Conservation (phyloP, 2,329 filamentous ascomycete species). For the Nannizzia gypsea region DNA sequence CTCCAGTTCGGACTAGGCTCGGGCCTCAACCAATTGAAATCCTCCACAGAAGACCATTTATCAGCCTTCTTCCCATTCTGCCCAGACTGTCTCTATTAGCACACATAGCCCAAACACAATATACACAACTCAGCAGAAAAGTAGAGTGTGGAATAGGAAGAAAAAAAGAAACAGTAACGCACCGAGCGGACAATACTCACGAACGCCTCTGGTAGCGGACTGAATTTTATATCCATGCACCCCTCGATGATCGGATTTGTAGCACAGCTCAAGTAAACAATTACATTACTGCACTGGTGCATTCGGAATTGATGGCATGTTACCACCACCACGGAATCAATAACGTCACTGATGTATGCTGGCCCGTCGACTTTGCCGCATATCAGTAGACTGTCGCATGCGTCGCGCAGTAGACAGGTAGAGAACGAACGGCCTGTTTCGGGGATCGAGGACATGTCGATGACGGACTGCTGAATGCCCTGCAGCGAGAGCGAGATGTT, state of each 20-base stretch:
- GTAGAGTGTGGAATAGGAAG: too few relatives aligned
- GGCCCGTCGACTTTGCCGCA: slow-evolving; percentile 69
- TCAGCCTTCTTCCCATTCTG: slow-evolving; percentile 8
- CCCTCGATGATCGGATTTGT: slow-evolving; percentile 92
- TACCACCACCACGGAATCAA: slow-evolving; percentile 64
- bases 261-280: slow-evolving; percentile 69
- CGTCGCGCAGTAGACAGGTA: slow-evolving; percentile 55
- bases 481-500: slow-evolving; percentile 63
- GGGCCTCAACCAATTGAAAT: slow-evolving; percentile 92
- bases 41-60: slow-evolving; percentile 75
- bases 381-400: slow-evolving; percentile 60
- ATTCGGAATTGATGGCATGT: slow-evolving; percentile 81
- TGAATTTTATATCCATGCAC: slow-evolving; percentile 66
- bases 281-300: slow-evolving; percentile 70
- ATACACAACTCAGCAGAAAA: too few relatives aligned
- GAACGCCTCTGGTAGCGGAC: slow-evolving; percentile 57
- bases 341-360: slow-evolving; percentile 66
- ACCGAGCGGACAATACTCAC: slow-evolving; percentile 40
- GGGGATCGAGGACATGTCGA: slow-evolving; percentile 65
- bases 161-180: neutral
- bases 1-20: slow-evolving; percentile 84
- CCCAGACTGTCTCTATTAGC: neutral
- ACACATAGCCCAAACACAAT: neutral
- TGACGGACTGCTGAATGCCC: slow-evolving; percentile 56
- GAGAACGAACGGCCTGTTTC: slow-evolving; percentile 53